These are phyloP conservation scores for Dentipellis fragilis DNA, from an alignment of 768 basidiomycete species.

Conservation along the genomic window DNA sequence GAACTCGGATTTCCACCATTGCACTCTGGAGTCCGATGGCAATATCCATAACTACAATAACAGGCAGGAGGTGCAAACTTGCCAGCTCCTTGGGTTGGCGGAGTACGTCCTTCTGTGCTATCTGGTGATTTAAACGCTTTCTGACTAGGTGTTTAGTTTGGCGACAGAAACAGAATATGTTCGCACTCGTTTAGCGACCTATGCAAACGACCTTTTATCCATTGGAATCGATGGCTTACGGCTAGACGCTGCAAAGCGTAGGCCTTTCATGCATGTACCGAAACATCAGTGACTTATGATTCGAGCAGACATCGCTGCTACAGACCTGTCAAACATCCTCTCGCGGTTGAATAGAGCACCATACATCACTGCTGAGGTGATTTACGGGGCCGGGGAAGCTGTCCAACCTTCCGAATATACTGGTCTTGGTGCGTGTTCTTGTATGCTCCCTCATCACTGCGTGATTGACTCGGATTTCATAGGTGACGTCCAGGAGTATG, in stretches of 20 bases:
- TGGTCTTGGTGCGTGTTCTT: slow-evolving; percentile 24
- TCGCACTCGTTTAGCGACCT: slow-evolving; percentile 38
- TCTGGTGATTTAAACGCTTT: not conserved
- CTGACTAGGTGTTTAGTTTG: slow-evolving; percentile 26
- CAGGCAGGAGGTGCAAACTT: slow-evolving; percentile 38
- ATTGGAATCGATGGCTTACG: slow-evolving; percentile 56
- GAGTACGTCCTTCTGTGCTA: slow-evolving; percentile 22
- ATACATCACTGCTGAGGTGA: slow-evolving; percentile 56
- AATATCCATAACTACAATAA: slow-evolving; percentile 49
- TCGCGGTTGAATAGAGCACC: slow-evolving; percentile 29
- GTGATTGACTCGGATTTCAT: not conserved
- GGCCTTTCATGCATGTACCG: slow-evolving; percentile 3
- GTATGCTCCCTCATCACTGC: not conserved
- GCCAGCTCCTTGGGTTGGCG: slow-evolving; percentile 27
- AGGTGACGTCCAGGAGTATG: slow-evolving; percentile 54
- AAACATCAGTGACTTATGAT: not conserved
- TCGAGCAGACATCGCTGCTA: slow-evolving; percentile 40
- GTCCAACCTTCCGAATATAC: slow-evolving; percentile 48
- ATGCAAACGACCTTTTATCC: slow-evolving; percentile 50
- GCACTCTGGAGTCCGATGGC: slow-evolving; percentile 42
- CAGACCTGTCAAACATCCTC: slow-evolving; percentile 46
- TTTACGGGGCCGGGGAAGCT: slow-evolving; percentile 39
- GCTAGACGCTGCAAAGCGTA: slow-evolving; percentile 58
- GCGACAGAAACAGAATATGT: slow-evolving; percentile 57
- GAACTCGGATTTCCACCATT: slow-evolving; percentile 50